Evolutionary conservation across 768 basidiomycete genomes (phyloP).

Genomic region (Pleurotus djamor): DNA sequence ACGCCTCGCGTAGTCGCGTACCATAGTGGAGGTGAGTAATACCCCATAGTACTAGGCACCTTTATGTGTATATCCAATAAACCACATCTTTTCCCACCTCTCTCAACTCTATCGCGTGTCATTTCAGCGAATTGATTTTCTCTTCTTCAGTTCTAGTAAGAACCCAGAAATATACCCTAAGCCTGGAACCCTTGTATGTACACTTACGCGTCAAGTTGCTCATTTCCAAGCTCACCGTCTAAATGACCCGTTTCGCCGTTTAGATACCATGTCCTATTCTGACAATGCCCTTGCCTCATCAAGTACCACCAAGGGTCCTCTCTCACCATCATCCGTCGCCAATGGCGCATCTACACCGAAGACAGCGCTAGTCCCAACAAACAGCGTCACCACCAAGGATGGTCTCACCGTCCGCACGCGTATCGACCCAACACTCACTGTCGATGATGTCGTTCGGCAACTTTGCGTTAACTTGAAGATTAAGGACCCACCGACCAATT

Average conservation of each 20-base stretch:
- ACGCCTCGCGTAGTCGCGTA: background rate
- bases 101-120: background rate
- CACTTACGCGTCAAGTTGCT: background rate
- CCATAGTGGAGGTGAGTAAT: background rate
- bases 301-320: constrained; percentile 23
- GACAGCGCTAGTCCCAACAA: constrained; percentile 69
- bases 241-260: background rate
- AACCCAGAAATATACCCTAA: background rate
- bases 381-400: constrained; percentile 77
- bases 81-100: no score
- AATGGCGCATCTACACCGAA: constrained; percentile 27
- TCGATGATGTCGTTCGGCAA: constrained; percentile 83
- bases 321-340: constrained; percentile 26
- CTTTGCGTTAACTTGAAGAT: constrained; percentile 81
- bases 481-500: constrained; percentile 68
- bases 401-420: constrained; percentile 77
- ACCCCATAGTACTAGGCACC: background rate
- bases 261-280: constrained; percentile 24
- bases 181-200: constrained; percentile 2
- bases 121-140: background rate
- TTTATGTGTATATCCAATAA: no score
- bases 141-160: background rate
- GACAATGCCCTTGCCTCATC: constrained; percentile 13
- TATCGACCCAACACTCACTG: constrained; percentile 81
- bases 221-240: background rate